Percentiles rank a stretch among this genome's conserved stretches.
phyloP scores from a whole-genome alignment of 2,329 filamentous ascomycete species.

The Fusarium nodosum region DNA sequence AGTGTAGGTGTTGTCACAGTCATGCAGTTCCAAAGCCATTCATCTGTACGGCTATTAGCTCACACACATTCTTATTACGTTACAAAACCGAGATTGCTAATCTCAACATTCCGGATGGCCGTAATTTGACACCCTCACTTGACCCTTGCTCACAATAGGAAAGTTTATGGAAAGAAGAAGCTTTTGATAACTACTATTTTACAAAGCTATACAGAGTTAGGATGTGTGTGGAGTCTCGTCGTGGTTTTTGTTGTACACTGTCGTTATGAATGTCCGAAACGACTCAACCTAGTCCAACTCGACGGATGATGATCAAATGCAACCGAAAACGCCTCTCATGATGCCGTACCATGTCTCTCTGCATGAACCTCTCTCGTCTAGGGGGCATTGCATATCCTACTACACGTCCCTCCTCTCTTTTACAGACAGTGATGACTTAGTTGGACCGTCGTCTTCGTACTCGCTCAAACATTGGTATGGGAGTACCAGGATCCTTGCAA shows the following conservation, averaged over 20 bases:
- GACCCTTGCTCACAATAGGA: not conserved
- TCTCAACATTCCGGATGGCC: not conserved
- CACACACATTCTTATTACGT: too few species aligned
- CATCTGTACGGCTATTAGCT: not conserved
- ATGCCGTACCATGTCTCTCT: slow-evolving; percentile 17
- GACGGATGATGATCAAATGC: slow-evolving; percentile 30
- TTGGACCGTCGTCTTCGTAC: slow-evolving; percentile 44
- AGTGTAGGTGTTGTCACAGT: not conserved
- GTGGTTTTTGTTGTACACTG: slow-evolving; percentile 47
- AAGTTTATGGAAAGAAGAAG: slow-evolving; percentile 4
- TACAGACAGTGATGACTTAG: slow-evolving; percentile 11
- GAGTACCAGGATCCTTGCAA: slow-evolving; percentile 61
- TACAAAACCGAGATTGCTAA: slow-evolving; percentile 6
- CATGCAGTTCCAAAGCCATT: not conserved
- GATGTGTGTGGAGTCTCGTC: slow-evolving; percentile 45
- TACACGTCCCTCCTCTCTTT: not conserved
- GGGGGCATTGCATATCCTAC: not conserved
- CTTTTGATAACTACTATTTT: slow-evolving; percentile 32
- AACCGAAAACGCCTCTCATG: slow-evolving; percentile 39
- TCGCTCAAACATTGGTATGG: slow-evolving; percentile 56
- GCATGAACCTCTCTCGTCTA: slow-evolving; percentile 3
- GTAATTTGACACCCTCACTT: not conserved
- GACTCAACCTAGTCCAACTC: slow-evolving; percentile 21
- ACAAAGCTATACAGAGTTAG: slow-evolving; percentile 36
- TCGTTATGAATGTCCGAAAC: slow-evolving; percentile 19